Percentiles rank a stretch among this genome's conserved stretches.
Conservation (phyloP, 1,284 basidiomycete species). For the Ceraceosorus bombacis region DNA sequence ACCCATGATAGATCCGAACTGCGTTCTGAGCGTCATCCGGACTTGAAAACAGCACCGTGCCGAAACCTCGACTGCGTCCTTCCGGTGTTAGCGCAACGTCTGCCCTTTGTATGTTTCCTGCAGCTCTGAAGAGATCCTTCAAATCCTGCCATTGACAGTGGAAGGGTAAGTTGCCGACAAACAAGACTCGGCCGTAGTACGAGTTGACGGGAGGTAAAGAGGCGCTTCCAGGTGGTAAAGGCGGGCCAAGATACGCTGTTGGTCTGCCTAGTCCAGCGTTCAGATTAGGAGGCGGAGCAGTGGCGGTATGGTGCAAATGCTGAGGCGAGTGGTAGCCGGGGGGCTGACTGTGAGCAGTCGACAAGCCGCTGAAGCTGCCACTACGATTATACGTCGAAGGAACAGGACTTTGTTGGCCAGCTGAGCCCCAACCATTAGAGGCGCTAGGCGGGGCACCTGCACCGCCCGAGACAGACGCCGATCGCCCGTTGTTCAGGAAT, state of each 20-base stretch:
- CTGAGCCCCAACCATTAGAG: not conserved
- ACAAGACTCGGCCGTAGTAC: slow-evolving; percentile 44
- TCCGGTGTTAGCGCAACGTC: slow-evolving; percentile 87
- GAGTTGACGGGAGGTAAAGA: slow-evolving; percentile 9
- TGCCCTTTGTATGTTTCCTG: slow-evolving; percentile 74
- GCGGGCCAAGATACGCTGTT: not conserved
- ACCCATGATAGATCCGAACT: slow-evolving; percentile 54
- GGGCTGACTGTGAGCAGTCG: not conserved
- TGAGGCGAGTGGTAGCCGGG: slow-evolving; percentile 2
- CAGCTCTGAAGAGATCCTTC: slow-evolving; percentile 43
- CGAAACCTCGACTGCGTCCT: slow-evolving; percentile 83
- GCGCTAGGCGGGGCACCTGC: not conserved
- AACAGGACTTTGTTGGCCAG: not conserved
- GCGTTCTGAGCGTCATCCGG: slow-evolving; percentile 85
- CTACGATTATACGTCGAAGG: not conserved
- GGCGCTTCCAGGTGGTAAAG: not conserved
- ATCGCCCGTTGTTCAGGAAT: slow-evolving; percentile 1
- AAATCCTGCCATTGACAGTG: slow-evolving; percentile 48
- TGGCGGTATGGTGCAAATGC: slow-evolving; percentile 1
- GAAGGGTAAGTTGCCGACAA: slow-evolving; percentile 46
- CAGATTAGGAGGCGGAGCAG: slow-evolving; percentile 6
- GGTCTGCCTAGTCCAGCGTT: slow-evolving; percentile 4
- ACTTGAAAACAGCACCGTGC: slow-evolving; percentile 81
- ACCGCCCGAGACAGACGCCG: not conserved
- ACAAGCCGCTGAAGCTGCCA: not conserved